These are phyloP conservation scores for Tulasnella sp. DNA, from an alignment of 768 basidiomycete genomes.

Conservation along the genomic window DNA sequence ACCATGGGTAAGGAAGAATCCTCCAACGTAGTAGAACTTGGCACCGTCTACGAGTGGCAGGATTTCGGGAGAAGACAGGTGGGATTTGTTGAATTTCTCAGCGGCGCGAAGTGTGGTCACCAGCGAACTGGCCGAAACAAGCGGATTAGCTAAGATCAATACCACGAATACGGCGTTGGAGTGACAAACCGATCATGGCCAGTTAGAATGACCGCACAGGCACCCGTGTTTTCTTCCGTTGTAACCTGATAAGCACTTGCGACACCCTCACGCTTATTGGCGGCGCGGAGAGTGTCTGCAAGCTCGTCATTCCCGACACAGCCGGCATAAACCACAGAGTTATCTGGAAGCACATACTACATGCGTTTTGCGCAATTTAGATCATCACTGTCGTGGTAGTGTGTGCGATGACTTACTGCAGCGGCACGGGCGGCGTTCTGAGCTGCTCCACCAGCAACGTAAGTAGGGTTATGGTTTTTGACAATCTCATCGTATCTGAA, in stretches of 20 bases:
- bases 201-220: constrained; percentile 92
- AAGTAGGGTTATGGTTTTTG: constrained; percentile 56
- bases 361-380: not conserved
- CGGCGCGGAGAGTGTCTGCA: constrained; percentile 74
- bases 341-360: constrained; percentile 81
- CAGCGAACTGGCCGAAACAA: constrained; percentile 51
- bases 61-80: constrained; percentile 65
- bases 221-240: constrained; percentile 80
- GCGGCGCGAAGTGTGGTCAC: constrained; percentile 86
- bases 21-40: constrained; percentile 86
- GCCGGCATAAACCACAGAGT: constrained; percentile 87
- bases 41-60: constrained; percentile 68
- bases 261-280: constrained; percentile 88
- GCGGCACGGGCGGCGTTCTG: constrained; percentile 96
- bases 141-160: not conserved
- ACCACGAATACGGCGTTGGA: not conserved
- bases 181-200: constrained; percentile 69
- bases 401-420: constrained; percentile 48
- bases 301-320: constrained; percentile 91
- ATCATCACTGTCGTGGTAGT: constrained; percentile 11
- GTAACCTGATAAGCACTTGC: constrained; percentile 81
- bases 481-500: constrained; percentile 81
- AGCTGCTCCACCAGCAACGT: constrained; percentile 93
- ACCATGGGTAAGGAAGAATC: constrained; percentile 96
- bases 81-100: constrained; percentile 75